Evolutionary conservation across 2,329 filamentous ascomycete species (phyloP), one percentile per base, ranked within the genome.

Genomic region (Penicillium sp.): DNA sequence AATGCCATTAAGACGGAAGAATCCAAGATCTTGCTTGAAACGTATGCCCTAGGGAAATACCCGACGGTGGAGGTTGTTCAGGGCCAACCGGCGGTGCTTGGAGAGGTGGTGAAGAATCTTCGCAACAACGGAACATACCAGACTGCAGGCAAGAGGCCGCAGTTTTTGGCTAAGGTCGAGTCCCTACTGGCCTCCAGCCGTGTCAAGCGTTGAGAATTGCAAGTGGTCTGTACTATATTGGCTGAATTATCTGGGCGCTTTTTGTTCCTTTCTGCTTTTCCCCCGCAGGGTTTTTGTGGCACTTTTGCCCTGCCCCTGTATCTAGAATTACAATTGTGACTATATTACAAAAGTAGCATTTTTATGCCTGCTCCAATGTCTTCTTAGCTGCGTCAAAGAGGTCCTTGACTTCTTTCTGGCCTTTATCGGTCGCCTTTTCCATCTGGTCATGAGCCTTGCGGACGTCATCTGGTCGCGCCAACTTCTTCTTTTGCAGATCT

Each of bases 361-460:
- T 33, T 69, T 46, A 73, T 57, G 57, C 63, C 59, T 72, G 68
- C 59, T 77, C 74, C 56, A 78, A 62, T 1, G 65, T 67, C 67
- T 73, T 77, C 62, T 65, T 76, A 26, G 74, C 76, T 9, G 62
- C 67, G 45, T 80, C 78, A 60, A 78, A 79, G 8, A 78, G 60
- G 59, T 77, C 75, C 65, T 77, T 80, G 47, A 76, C 73, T 53
- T 78, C 77, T 61, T 75, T 78, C 56, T 78, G 77, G 14, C 77
- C 79, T 65, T 76, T 79, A 47, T 78, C 76, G 21, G 75, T 72
- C 45, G 77, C 58, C 60, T 78, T 80, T 63, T 81, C 78, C 78
- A 81, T 80, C 60, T 75, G 71, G 58, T 77, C 76, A 55, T 78
- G 72, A 25, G 78, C 77, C 63, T 77, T 81, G 49, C 73, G 72